Evolutionary conservation across 305 asterid genomes (phyloP), one percentile per base, ranked within the genome.

Genomic region (Petunia hybrid): DNA sequence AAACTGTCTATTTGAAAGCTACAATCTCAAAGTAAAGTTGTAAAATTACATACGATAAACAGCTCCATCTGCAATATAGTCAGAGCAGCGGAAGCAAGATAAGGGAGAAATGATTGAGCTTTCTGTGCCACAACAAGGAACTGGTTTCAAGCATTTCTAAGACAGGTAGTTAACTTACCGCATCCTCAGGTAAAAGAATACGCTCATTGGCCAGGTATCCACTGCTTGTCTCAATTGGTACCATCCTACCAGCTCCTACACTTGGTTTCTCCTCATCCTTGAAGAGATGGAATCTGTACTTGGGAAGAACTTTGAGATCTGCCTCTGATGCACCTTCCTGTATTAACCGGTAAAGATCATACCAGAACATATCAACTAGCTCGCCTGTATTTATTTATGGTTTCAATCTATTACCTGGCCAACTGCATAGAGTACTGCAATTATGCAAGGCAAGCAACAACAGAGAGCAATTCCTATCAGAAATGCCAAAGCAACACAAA

Each of bases 241-340:
- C 83, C 98, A 95, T 92, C 82, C 85, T 91, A 82, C 99, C 97
- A 80, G 92, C 90, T 85, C 91, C 92, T 76, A 60, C 70, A 81
- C 85, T 85, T 9, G 83, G 84, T 69, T 85, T 89, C 61, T 88
- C 95, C 84, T 86, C 97, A 80, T 91, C 94, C 85, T 92, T 88
- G 81, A 84, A 85, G 65, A 83, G 69, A 82, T 90, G 93, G 81
- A 89, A 95, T 85, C 80, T 91, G 89, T 92, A 95, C 85, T 88
- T 95, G 68, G 98, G 95, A 78, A 95, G 98, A 84, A 84, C 76
- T 83, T 91, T 94, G 86, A 95, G 87, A 86, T 95, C 99, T 61
- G 97, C 97, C 80, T 95, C 99, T 4, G 99, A 92, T 60, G 99
- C 99, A 83, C 99, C 99, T 88, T 92, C 98, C 98, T 95, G 91